These are phyloP conservation scores for Exophiala lecanii-corni DNA, from an alignment of 2,329 filamentous ascomycete genomes.

Conservation along the genomic window DNA sequence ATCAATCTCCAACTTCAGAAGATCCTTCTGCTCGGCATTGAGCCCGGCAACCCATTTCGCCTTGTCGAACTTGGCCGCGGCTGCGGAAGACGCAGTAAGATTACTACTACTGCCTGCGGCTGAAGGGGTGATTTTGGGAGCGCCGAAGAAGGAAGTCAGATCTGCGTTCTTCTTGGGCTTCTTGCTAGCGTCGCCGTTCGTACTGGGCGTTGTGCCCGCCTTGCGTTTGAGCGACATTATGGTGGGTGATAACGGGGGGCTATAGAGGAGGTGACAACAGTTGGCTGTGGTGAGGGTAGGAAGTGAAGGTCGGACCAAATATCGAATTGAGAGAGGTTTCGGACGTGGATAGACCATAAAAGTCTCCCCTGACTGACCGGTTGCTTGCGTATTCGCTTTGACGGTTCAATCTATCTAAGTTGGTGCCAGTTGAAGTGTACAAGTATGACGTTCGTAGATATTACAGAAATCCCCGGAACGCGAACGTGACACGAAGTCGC, in stretches of 20 bases:
- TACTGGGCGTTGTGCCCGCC: constrained; percentile 10
- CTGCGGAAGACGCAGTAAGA: constrained; percentile 19
- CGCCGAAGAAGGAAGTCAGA: constrained; percentile 86
- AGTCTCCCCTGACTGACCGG: no score
- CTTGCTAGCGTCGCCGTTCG: constrained; percentile 51
- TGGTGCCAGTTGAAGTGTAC: no score
- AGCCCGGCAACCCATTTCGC: constrained; percentile 79
- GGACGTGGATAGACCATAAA: no score
- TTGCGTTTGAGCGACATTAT: constrained; percentile 23
- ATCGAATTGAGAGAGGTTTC: no score
- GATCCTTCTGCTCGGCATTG: constrained; percentile 71
- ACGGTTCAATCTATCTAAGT: no score
- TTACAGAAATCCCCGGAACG: no score
- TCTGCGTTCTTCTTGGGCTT: constrained; percentile 69
- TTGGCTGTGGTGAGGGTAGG: background rate
- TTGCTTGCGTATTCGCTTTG: no score
- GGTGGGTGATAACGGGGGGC: constrained; percentile 8
- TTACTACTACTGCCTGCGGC: constrained; percentile 33
- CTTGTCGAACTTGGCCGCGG: constrained; percentile 69
- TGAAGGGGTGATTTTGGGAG: constrained; percentile 52
- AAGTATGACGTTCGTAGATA: no score
- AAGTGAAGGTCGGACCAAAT: background rate
- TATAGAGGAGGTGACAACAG: constrained; percentile 7
- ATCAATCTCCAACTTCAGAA: constrained; percentile 85
- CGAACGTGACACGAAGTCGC: no score